A percentile compares a stretch with the other conserved stretches of the same genome.
These are phyloP conservation scores for Aspergillus campestris DNA, from an alignment of 495 filamentous ascomycete species.

Conservation along the genomic window DNA sequence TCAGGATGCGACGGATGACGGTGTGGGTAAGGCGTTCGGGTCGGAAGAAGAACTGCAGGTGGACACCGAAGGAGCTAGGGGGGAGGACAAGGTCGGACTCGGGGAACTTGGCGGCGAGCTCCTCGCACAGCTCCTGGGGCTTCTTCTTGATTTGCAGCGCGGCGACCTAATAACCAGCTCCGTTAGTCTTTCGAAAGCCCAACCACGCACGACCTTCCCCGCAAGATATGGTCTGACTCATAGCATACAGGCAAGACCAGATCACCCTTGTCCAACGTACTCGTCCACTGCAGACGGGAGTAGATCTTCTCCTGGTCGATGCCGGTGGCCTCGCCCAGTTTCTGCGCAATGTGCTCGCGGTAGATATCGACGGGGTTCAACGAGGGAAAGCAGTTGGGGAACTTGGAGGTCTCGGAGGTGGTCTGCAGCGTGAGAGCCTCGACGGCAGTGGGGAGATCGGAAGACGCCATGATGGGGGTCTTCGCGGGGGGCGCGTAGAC, in stretches of 20 bases:
- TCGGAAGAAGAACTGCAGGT: constrained; percentile 78
- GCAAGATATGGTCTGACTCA: background rate
- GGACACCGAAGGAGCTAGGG: constrained; percentile 53
- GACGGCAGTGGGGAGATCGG: constrained; percentile 26
- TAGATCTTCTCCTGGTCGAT: constrained; percentile 72
- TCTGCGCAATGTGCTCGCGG: constrained; percentile 69
- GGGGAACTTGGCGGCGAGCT: constrained; percentile 72
- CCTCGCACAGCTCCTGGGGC: constrained; percentile 58
- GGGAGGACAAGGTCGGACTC: constrained; percentile 67
- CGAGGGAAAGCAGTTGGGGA: constrained; percentile 48
- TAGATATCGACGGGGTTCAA: constrained; percentile 85
- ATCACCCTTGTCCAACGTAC: constrained; percentile 82
- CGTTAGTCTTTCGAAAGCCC: background rate
- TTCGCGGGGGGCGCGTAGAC: constrained; percentile 3
- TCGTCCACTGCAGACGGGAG: constrained; percentile 70
- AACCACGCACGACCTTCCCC: background rate
- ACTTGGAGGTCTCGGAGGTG: constrained; percentile 30
- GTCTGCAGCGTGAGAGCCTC: constrained; percentile 35
- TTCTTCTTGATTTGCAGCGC: constrained; percentile 77
- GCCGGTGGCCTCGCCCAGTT: constrained; percentile 62
- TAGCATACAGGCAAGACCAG: constrained; percentile 59
- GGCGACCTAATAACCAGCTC: constrained; percentile 40
- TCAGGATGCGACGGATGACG: constrained; percentile 56
- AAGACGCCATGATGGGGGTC: constrained; percentile 26
- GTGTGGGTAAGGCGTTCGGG: constrained; percentile 46